phyloP scores from a whole-genome alignment of 2,329 filamentous ascomycete genomes.

The Bipolaris zeicola region DNA sequence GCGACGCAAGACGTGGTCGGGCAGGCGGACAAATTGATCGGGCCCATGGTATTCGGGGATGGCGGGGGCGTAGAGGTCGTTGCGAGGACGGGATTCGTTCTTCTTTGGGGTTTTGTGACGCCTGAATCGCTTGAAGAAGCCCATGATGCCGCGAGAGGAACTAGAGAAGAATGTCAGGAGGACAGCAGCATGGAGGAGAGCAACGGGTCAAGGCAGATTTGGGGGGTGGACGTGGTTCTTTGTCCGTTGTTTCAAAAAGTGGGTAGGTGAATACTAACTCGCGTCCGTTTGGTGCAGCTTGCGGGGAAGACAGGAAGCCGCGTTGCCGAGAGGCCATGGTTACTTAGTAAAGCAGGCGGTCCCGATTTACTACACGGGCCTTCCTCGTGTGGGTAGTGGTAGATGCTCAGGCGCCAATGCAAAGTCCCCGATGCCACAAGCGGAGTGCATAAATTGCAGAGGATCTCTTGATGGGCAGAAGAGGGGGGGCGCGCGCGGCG shows the following conservation, averaged over 20 bases:
- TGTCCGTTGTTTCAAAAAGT: slow-evolving; percentile 17
- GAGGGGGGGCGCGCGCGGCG: slow-evolving; percentile 8
- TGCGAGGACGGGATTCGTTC: slow-evolving; percentile 38
- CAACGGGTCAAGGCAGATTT: slow-evolving; percentile 22
- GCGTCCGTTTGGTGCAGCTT: slow-evolving; percentile 27
- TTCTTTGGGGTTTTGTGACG: slow-evolving; percentile 51
- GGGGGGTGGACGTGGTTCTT: background rate
- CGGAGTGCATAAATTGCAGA: slow-evolving; percentile 16
- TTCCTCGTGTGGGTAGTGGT: background rate
- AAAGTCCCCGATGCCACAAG: slow-evolving; percentile 2
- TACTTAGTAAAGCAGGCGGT: slow-evolving; percentile 9
- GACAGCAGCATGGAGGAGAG: slow-evolving; percentile 11
- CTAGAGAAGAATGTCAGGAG: slow-evolving; percentile 27
- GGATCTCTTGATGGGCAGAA: slow-evolving; percentile 13
- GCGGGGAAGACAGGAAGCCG: slow-evolving; percentile 31
- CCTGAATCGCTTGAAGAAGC: slow-evolving; percentile 57
- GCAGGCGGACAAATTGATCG: slow-evolving; percentile 60
- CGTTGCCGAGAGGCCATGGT: slow-evolving; percentile 38
- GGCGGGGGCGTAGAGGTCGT: slow-evolving; percentile 37
- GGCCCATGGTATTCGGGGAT: slow-evolving; percentile 43
- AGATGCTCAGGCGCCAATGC: slow-evolving; percentile 8
- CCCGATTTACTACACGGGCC: slow-evolving; percentile 9
- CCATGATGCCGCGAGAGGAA: slow-evolving; percentile 50
- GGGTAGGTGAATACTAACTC: slow-evolving; percentile 31
- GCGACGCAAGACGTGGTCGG: slow-evolving; percentile 70